phyloP scores from a whole-genome alignment of 768 basidiomycete species.

The Naematelia aurantialba region DNA sequence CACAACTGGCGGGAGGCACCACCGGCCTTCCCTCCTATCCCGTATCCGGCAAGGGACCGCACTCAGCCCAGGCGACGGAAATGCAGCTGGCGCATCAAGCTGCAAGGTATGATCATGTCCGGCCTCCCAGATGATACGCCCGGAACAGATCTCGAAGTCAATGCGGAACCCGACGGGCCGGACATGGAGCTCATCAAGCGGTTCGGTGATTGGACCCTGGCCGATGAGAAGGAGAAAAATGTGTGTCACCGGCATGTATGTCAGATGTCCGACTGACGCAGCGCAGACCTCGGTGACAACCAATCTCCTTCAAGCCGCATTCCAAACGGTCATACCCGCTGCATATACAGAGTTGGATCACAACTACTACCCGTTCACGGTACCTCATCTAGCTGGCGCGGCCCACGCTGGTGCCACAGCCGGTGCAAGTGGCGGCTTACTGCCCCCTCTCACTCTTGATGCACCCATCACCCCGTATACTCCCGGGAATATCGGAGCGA shows the following conservation, averaged over 20 bases:
- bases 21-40: constrained; percentile 8
- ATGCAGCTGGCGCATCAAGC: not conserved
- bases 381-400: not conserved
- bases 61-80: not conserved
- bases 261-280: not conserved
- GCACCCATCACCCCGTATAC: not conserved
- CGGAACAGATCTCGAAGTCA: constrained; percentile 4
- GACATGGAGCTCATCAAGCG: not conserved
- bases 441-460: not conserved
- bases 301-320: not conserved
- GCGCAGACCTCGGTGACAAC: not conserved
- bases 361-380: not conserved
- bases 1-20: not conserved
- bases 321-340: not conserved
- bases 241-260: not conserved
- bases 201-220: not conserved
- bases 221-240: not conserved
- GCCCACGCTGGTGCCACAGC: not conserved
- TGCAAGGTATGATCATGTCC: not conserved
- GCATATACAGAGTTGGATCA: not conserved
- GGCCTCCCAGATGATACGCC: not conserved
- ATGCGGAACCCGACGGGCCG: not conserved
- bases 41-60: not conserved
- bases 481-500: not conserved
- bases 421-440: no score